Percentiles rank a stretch among this genome's conserved stretches.
These are phyloP conservation scores for Cronartium quercuum DNA, from an alignment of 1,284 basidiomycete species.

Conservation along the genomic window DNA sequence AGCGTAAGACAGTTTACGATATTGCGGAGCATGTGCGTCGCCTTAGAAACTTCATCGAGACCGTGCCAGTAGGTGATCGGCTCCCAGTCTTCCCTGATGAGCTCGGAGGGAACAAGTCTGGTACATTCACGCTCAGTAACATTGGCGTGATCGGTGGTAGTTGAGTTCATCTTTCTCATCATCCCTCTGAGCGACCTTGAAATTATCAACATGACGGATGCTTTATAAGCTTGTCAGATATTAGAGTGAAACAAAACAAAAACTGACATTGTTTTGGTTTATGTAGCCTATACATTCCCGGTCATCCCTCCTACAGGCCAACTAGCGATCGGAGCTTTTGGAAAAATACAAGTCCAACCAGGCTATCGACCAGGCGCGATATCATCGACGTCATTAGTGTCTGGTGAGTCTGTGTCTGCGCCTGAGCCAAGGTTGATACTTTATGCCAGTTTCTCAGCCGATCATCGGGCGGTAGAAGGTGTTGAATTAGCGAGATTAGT, in stretches of 20 bases:
- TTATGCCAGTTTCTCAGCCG: slow-evolving; percentile 76
- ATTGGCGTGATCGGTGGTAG: slow-evolving; percentile 72
- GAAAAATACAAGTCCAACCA: slow-evolving; percentile 55
- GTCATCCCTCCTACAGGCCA: slow-evolving; percentile 81
- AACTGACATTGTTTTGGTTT: neutral
- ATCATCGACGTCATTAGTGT: neutral
- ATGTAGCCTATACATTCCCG: slow-evolving; percentile 57
- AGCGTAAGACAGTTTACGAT: slow-evolving; percentile 60
- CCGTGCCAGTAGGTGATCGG: neutral
- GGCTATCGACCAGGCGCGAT: slow-evolving; percentile 24
- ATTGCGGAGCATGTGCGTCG: slow-evolving; percentile 62
- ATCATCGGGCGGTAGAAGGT: slow-evolving; percentile 85
- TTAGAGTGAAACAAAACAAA: neutral
- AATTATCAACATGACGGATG: neutral
- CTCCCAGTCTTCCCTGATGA: slow-evolving; percentile 60
- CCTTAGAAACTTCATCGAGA: slow-evolving; percentile 58
- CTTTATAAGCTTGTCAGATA: neutral
- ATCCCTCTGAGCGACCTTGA: too few species aligned
- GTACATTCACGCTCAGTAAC: slow-evolving; percentile 80
- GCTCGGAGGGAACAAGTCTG: slow-evolving; percentile 63
- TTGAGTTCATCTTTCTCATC: slow-evolving; percentile 51
- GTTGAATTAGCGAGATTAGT: slow-evolving; percentile 86
- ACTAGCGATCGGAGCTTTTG: slow-evolving; percentile 82
- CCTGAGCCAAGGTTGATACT: slow-evolving; percentile 59
- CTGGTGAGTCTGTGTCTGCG: slow-evolving; percentile 54